Evolutionary conservation across 2,329 filamentous ascomycete genomes (phyloP).

Genomic region (Rosellinia necatrix): DNA sequence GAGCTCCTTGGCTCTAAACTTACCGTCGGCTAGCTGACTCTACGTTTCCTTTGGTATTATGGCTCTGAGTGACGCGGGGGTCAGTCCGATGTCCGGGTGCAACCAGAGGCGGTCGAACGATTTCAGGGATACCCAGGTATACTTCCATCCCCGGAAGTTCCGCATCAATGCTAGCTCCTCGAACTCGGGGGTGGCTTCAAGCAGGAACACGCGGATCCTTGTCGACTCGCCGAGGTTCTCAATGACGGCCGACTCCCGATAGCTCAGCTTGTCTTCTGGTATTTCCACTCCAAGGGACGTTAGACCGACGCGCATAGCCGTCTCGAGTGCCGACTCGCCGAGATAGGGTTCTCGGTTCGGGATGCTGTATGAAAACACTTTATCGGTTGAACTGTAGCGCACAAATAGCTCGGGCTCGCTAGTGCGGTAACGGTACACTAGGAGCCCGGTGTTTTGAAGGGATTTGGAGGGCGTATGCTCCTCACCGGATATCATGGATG

Average conservation of each 20-base stretch:
- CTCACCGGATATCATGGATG: background rate
- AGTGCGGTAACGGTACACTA: background rate
- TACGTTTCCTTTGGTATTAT: background rate
- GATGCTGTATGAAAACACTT: background rate
- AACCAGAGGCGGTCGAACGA: background rate
- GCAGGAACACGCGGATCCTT: background rate
- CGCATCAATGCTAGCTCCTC: accelerated
- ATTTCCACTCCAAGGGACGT: background rate
- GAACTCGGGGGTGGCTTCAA: background rate
- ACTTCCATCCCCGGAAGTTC: background rate
- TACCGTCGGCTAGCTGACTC: background rate
- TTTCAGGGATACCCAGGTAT: background rate
- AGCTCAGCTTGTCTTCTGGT: background rate
- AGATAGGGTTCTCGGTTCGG: background rate
- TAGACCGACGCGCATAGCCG: background rate
- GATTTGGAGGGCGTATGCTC: background rate
- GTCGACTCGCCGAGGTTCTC: background rate
- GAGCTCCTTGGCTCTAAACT: background rate
- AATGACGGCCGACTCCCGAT: background rate
- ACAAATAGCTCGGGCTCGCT: background rate
- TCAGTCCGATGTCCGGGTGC: background rate
- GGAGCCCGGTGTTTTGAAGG: background rate
- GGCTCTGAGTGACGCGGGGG: background rate
- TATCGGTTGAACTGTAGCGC: background rate
- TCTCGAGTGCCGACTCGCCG: background rate